These are phyloP conservation scores for Primulina eburnea DNA, from an alignment of 257 asterid species.

Conservation along the genomic window DNA sequence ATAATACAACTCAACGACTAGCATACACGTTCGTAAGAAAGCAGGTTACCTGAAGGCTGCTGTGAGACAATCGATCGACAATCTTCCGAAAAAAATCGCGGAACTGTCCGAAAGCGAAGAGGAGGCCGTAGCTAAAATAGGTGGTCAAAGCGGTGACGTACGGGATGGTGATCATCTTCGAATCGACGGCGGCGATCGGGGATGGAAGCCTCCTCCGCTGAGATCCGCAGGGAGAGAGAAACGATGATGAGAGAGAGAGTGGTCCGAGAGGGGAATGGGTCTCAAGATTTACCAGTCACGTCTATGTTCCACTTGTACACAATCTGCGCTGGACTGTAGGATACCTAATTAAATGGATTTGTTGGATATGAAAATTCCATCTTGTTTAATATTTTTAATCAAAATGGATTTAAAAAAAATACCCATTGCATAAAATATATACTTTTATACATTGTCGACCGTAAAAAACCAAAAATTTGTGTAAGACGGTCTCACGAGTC, in stretches of 20 bases:
- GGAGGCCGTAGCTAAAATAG: slow-evolving; percentile 93
- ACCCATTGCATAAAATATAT: too few species aligned
- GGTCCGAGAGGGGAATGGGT: slow-evolving; percentile 1
- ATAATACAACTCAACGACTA: neutral
- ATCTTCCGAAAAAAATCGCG: slow-evolving; percentile 82
- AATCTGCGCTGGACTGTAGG: too few species aligned
- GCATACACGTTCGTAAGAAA: neutral
- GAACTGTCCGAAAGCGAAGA: slow-evolving; percentile 89
- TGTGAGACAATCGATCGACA: slow-evolving; percentile 68
- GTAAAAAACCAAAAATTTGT: too few species aligned
- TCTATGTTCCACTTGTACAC: neutral
- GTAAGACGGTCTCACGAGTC: too few species aligned
- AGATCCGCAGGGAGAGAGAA: slow-evolving; percentile 24
- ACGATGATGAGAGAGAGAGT: neutral
- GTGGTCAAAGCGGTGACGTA: slow-evolving; percentile 93
- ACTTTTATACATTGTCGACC: too few species aligned
- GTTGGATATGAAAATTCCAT: too few species aligned
- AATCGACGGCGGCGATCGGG: slow-evolving; percentile 36
- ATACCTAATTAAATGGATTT: too few species aligned
- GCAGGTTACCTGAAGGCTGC: slow-evolving; percentile 62
- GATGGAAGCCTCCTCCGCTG: slow-evolving; percentile 29
- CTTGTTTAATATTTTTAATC: too few species aligned
- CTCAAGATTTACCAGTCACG: slow-evolving; percentile 25
- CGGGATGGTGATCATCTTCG: slow-evolving; percentile 82
- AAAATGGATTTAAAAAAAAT: too few species aligned